Percentiles rank a stretch among this genome's conserved stretches.
phyloP scores from a whole-genome alignment of 169 alveolate genomes.

The Cryptosporidium parvum region DNA sequence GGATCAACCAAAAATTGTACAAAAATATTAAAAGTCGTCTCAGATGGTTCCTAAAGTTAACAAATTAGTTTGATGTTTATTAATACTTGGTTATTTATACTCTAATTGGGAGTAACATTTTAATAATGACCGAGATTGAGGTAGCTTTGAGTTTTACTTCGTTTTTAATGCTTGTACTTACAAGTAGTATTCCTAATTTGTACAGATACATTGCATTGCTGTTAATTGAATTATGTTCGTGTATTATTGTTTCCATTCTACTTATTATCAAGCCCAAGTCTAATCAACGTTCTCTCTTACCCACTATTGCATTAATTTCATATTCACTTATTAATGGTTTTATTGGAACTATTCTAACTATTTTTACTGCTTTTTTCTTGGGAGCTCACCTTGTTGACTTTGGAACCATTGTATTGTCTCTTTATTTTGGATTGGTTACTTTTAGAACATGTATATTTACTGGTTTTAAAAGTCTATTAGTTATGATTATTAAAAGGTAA shows the following conservation, averaged over 20 bases:
- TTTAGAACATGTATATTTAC: constrained; percentile 44
- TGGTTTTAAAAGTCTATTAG: constrained; percentile 40
- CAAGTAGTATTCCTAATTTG: neutral
- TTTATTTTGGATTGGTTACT: constrained; percentile 20
- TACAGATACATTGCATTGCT: constrained; percentile 23
- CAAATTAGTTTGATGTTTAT: neutral
- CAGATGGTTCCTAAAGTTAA: neutral
- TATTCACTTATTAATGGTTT: constrained; percentile 24
- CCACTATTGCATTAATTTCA: constrained; percentile 8
- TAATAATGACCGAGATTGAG: constrained; percentile 16
- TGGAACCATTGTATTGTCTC: constrained; percentile 33
- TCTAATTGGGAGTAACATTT: neutral
- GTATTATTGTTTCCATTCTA: constrained; percentile 7
- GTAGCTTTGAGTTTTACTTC: neutral
- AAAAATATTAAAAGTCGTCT: neutral
- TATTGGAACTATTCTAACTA: constrained; percentile 17
- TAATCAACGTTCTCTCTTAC: constrained; percentile 3
- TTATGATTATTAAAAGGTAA: constrained; percentile 52
- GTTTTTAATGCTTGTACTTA: neutral
- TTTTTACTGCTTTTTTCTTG: constrained; percentile 19
- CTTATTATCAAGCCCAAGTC: neutral
- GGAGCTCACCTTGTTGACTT: constrained; percentile 47
- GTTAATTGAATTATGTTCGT: constrained; percentile 4
- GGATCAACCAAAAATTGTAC: neutral
- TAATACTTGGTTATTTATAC: neutral